phyloP scores from a whole-genome alignment of 2,329 filamentous ascomycete genomes.

The Exophiala sp. region DNA sequence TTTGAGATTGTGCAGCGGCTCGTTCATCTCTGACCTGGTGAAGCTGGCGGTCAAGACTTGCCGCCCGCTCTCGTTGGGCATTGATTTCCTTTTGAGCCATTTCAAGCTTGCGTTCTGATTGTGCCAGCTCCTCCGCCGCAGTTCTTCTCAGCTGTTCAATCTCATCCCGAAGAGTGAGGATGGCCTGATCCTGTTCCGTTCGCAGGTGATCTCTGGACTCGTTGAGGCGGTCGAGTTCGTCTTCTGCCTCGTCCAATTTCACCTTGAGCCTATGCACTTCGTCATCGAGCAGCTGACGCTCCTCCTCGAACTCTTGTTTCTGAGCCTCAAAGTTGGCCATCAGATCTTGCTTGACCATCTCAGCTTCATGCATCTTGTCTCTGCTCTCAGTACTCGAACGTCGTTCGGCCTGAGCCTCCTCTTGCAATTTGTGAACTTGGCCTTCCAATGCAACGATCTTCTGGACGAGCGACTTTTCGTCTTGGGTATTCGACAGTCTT shows the following conservation, averaged over 20 bases:
- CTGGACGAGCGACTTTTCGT: slow-evolving; percentile 57
- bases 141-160: slow-evolving; percentile 46
- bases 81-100: slow-evolving; percentile 59
- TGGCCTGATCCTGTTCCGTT: slow-evolving; percentile 60
- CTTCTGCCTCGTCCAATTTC: slow-evolving; percentile 80
- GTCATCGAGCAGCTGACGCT: slow-evolving; percentile 73
- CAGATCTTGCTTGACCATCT: slow-evolving; percentile 88
- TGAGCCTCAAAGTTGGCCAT: slow-evolving; percentile 91
- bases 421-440: slow-evolving; percentile 66
- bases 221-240: slow-evolving; percentile 79
- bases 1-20: slow-evolving; percentile 33
- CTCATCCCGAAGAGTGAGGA: slow-evolving; percentile 64
- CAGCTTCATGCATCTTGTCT: slow-evolving; percentile 69
- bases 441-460: slow-evolving; percentile 65
- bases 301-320: slow-evolving; percentile 78
- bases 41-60: slow-evolving; percentile 54
- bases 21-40: slow-evolving; percentile 51
- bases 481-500: slow-evolving; percentile 53
- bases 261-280: slow-evolving; percentile 72
- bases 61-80: slow-evolving; percentile 55
- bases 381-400: slow-evolving; percentile 49
- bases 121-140: slow-evolving; percentile 39
- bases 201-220: slow-evolving; percentile 80
- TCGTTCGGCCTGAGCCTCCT: slow-evolving; percentile 58
- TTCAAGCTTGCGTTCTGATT: slow-evolving; percentile 45